Evolutionary conservation across 805 yeast genomes (phyloP).

Genomic region (Pachysolen tannophilus): DNA sequence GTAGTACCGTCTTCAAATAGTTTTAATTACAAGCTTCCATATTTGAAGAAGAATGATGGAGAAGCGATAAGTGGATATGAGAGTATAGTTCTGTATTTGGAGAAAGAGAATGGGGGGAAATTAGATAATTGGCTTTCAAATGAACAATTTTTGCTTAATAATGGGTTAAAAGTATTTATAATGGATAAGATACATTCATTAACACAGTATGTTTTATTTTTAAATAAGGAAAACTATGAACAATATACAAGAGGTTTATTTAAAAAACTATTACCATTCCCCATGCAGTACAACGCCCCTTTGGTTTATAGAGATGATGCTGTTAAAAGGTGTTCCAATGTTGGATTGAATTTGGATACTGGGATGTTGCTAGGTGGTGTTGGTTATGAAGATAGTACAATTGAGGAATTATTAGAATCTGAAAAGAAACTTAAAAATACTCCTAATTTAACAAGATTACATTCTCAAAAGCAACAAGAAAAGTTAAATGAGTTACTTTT

Average conservation of each 20-base stretch:
- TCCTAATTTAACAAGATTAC: constrained; percentile 21
- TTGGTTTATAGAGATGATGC: constrained; percentile 30
- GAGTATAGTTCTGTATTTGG: constrained; percentile 27
- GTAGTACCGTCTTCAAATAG: constrained; percentile 54
- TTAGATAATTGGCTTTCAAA: constrained; percentile 10
- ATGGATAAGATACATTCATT: constrained; percentile 34
- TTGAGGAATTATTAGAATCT: constrained; percentile 17
- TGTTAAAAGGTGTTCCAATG: constrained; percentile 19
- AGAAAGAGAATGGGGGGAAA: constrained; percentile 2
- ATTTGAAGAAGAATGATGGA: constrained; percentile 20
- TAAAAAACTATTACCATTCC: constrained; percentile 51
- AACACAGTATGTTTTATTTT: constrained; percentile 48
- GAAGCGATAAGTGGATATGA: constrained; percentile 32
- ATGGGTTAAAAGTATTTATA: constrained; percentile 35
- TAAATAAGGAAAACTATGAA: constrained; percentile 53
- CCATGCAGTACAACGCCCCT: constrained; percentile 69
- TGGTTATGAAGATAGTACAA: constrained; percentile 18
- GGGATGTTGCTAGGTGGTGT: constrained; percentile 18
- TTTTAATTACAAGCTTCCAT: constrained; percentile 44
- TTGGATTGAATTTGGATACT: constrained; percentile 26
- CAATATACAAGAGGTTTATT: constrained; percentile 49
- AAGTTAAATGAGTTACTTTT: constrained; percentile 16
- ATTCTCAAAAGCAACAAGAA: constrained; percentile 16
- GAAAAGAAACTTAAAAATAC: constrained; percentile 17
- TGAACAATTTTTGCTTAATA: constrained; percentile 30